Conservation (phyloP, 1,284 basidiomycete genomes). For the Uromyces viciae-fabae region DNA sequence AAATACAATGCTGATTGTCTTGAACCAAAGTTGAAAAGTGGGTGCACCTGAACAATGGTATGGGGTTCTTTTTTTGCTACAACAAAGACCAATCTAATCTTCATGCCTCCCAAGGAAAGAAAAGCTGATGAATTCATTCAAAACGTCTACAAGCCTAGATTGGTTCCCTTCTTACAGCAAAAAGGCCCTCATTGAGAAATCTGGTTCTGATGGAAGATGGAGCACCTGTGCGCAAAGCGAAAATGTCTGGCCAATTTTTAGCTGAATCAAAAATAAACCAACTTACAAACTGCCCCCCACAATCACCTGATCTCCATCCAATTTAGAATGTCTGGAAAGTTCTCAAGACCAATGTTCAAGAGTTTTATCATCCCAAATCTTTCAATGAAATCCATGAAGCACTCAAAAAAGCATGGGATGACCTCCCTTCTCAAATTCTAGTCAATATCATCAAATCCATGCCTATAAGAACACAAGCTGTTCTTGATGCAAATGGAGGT, state of each 20-base stretch:
- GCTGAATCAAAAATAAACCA: not conserved
- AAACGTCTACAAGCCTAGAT: not conserved
- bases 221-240: not conserved
- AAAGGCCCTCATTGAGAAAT: not conserved
- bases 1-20: too few species aligned
- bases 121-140: not conserved
- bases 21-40: conserved; percentile 17
- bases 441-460: not conserved
- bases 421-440: not conserved
- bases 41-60: not conserved
- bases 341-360: conserved; percentile 7
- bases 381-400: not conserved
- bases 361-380: not conserved
- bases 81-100: not conserved
- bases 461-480: conserved; percentile 2
- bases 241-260: not conserved
- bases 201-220: conserved; percentile 25
- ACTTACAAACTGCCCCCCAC: not conserved
- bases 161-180: not conserved
- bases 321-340: conserved; percentile 34
- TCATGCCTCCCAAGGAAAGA: not conserved
- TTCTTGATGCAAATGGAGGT: not conserved
- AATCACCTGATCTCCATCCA: conserved; percentile 31
- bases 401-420: conserved; percentile 1
- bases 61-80: not conserved